Evolutionary conservation across 164 flowering plant species (phyloP).

Genomic region (Piper betle): DNA sequence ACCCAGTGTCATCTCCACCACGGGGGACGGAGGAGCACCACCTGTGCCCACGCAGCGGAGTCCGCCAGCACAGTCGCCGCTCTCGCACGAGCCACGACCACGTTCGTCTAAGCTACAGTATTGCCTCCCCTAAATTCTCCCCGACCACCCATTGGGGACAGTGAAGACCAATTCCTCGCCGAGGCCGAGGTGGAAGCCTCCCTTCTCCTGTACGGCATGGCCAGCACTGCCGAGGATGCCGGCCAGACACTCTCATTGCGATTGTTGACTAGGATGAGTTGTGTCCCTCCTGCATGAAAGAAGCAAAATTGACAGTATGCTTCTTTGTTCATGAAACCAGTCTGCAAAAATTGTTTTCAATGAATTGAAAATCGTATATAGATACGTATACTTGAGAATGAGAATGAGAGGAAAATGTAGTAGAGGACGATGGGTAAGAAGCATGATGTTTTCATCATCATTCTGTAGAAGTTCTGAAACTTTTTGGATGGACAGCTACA

Average conservation of each 20-base stretch:
- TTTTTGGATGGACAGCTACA: neutral
- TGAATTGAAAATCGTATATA: neutral
- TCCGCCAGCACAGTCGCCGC: conserved; percentile 43
- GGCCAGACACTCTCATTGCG: conserved; percentile 61
- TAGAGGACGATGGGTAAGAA: conserved; percentile 12
- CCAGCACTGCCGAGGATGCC: conserved; percentile 66
- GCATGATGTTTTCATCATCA: conserved; percentile 9
- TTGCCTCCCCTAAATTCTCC: conserved; percentile 50
- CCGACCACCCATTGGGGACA: conserved; percentile 42
- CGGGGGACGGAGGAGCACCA: conserved; percentile 52
- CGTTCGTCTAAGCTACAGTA: conserved; percentile 33
- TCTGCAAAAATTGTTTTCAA: neutral
- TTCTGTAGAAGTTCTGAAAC: conserved; percentile 6
- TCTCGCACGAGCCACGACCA: conserved; percentile 33
- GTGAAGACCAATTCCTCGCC: conserved; percentile 27
- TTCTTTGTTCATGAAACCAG: neutral
- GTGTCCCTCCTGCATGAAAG: conserved; percentile 42
- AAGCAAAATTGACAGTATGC: neutral
- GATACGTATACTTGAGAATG: conserved; percentile 23
- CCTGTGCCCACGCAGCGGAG: conserved; percentile 39
- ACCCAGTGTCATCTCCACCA: conserved; percentile 61
- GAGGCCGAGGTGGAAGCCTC: conserved; percentile 60
- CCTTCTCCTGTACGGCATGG: conserved; percentile 37
- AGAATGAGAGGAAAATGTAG: conserved; percentile 12
- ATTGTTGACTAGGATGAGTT: conserved; percentile 50